These are phyloP conservation scores for Pyrenophora teres DNA, from an alignment of 2,329 filamentous ascomycete species.

Conservation along the genomic window DNA sequence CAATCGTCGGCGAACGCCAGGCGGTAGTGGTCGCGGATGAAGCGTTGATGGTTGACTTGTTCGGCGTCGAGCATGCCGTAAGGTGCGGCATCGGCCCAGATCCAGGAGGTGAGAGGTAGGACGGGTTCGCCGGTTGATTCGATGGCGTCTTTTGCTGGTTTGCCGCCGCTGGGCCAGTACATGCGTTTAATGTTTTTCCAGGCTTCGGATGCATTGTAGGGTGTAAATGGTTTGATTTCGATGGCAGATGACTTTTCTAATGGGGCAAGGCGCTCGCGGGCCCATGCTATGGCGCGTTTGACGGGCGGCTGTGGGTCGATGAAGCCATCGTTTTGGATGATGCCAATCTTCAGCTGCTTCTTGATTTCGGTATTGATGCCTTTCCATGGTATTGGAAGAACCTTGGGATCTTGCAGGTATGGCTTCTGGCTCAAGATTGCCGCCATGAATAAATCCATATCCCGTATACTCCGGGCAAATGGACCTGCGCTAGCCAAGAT, in stretches of 20 bases:
- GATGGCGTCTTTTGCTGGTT: slow-evolving; percentile 40
- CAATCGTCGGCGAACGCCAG: slow-evolving; percentile 18
- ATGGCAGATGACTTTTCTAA: slow-evolving; percentile 16
- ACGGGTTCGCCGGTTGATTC: slow-evolving; percentile 51
- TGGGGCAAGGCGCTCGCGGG: slow-evolving; percentile 18
- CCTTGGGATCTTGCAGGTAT: slow-evolving; percentile 20
- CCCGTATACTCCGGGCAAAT: slow-evolving; percentile 22
- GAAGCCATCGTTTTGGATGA: slow-evolving; percentile 49
- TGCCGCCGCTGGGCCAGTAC: slow-evolving; percentile 56
- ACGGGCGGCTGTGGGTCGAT: slow-evolving; percentile 50
- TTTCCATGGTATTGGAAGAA: slow-evolving; percentile 28
- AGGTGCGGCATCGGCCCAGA: slow-evolving; percentile 9
- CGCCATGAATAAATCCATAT: slow-evolving; percentile 24
- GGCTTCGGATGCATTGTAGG: slow-evolving; percentile 38
- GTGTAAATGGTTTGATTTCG: slow-evolving; percentile 46
- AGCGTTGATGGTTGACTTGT: slow-evolving; percentile 16
- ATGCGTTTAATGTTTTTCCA: slow-evolving; percentile 44
- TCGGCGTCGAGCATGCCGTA: slow-evolving; percentile 16
- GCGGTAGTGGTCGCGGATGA: slow-evolving; percentile 20
- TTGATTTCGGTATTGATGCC: slow-evolving; percentile 15
- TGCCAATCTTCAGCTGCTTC: slow-evolving; percentile 49
- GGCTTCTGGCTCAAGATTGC: slow-evolving; percentile 16
- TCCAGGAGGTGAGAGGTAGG: slow-evolving; percentile 49
- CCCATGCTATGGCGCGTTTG: slow-evolving; percentile 45
- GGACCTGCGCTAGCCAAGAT: slow-evolving; percentile 20